Conservation (phyloP, 345 rosid genomes). For the Firmiana major region DNA sequence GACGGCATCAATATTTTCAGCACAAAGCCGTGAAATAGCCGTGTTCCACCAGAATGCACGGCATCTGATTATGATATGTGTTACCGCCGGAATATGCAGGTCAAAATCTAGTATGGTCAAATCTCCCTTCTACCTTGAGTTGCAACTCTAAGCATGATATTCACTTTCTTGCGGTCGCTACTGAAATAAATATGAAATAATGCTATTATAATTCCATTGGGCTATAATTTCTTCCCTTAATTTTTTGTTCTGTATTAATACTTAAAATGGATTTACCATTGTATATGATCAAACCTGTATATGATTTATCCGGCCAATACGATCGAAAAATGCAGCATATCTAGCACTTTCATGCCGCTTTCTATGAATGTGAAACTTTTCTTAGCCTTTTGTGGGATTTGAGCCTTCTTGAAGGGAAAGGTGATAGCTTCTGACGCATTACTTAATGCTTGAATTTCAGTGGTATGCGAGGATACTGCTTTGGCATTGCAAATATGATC, state of each 20-base stretch:
- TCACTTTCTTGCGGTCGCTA: background rate
- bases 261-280: background rate
- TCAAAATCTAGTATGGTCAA: conserved; percentile 76
- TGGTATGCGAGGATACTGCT: conserved; percentile 90
- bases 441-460: conserved; percentile 46
- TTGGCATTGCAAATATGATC: conserved; percentile 95
- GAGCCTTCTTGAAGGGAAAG: conserved; percentile 14
- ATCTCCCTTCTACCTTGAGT: conserved; percentile 37
- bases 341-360: background rate
- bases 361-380: conserved; percentile 2
- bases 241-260: background rate
- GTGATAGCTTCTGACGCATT: conserved; percentile 26
- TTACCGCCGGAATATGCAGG: conserved; percentile 92
- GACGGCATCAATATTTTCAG: conserved; percentile 92
- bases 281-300: background rate
- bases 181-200: background rate
- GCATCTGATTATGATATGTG: conserved; percentile 63
- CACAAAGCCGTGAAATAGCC: conserved; percentile 65
- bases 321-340: background rate
- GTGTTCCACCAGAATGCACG: conserved; percentile 73
- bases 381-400: conserved; percentile 8
- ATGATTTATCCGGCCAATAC: background rate
- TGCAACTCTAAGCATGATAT: conserved; percentile 9
- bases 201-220: background rate
- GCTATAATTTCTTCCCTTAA: background rate